These are phyloP conservation scores for Zygosaccharomyces bisporus DNA, from an alignment of 805 yeast species.

Conservation along the genomic window DNA sequence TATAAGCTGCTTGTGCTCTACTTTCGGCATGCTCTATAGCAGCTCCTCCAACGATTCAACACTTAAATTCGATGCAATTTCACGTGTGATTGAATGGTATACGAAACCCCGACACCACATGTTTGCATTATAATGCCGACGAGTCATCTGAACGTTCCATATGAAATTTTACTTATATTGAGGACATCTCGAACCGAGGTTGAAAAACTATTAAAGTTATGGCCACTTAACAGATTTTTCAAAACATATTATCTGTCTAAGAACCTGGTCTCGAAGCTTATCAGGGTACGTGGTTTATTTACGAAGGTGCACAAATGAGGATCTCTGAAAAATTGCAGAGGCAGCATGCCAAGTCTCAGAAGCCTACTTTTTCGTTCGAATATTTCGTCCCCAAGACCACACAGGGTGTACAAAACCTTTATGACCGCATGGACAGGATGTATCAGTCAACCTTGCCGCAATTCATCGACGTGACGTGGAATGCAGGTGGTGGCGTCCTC, in stretches of 20 bases:
- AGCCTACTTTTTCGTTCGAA: slow-evolving; percentile 88
- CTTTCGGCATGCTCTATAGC: background rate
- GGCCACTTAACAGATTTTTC: background rate
- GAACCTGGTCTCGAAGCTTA: background rate
- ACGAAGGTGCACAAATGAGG: slow-evolving; percentile 31
- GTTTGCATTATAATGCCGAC: slow-evolving; percentile 5
- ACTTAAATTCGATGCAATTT: slow-evolving; percentile 2
- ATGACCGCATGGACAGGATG: slow-evolving; percentile 98
- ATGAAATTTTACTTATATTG: slow-evolving; percentile 2
- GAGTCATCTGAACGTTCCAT: background rate
- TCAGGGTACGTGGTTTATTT: background rate
- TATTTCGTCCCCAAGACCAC: slow-evolving; percentile 96
- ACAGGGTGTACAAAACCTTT: slow-evolving; percentile 93
- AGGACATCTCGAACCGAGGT: background rate
- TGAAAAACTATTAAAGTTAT: background rate
- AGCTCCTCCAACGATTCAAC: background rate
- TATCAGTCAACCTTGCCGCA: slow-evolving; percentile 77
- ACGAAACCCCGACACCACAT: background rate
- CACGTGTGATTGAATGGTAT: slow-evolving; percentile 3
- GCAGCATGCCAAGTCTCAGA: slow-evolving; percentile 31
- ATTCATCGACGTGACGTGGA: slow-evolving; percentile 96
- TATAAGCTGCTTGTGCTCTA: background rate
- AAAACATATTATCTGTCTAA: background rate
- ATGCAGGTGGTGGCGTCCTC: slow-evolving; percentile 84
- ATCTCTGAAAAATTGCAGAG: slow-evolving; percentile 39